Percentiles rank a stretch among this genome's conserved stretches.
Evolutionary conservation across 208 protist genomes (phyloP).

Genomic region (Leishmania amazonensis): DNA sequence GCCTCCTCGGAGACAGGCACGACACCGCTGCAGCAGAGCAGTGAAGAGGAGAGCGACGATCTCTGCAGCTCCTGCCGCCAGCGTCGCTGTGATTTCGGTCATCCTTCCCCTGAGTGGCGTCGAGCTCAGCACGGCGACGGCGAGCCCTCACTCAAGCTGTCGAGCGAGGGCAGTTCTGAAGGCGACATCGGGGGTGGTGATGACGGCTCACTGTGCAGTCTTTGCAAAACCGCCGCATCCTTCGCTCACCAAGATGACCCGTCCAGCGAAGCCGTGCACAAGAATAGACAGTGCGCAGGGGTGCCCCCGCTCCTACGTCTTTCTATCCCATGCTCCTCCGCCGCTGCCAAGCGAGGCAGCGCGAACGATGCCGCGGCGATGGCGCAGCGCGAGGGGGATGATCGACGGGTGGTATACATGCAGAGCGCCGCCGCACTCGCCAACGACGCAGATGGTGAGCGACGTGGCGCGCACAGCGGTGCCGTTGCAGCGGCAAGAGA

Average conservation of each 20-base stretch:
- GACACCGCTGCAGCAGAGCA: slow-evolving; percentile 2
- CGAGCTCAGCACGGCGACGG: background rate
- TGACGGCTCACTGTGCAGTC: slow-evolving; percentile 12
- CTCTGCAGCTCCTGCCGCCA: slow-evolving; percentile 21
- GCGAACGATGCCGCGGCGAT: slow-evolving; percentile 4
- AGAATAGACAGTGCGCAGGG: slow-evolving; percentile 4
- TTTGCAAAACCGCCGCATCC: background rate
- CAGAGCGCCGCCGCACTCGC: slow-evolving; percentile 13
- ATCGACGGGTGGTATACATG: slow-evolving; percentile 8
- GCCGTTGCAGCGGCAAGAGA: background rate
- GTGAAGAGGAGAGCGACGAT: slow-evolving; percentile 1
- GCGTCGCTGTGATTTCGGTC: background rate
- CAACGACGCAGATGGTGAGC: background rate
- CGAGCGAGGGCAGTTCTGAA: background rate
- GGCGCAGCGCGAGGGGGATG: slow-evolving; percentile 7
- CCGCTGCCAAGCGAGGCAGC: background rate
- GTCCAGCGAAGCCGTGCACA: slow-evolving; percentile 6
- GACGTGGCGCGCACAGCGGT: background rate
- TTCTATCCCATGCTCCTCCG: background rate
- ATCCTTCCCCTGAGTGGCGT: background rate
- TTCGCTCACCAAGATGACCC: background rate
- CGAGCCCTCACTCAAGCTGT: background rate
- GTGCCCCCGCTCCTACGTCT: slow-evolving; percentile 23
- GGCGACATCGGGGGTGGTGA: background rate
- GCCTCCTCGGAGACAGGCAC: slow-evolving; percentile 16